These are phyloP conservation scores for Obelidium mucronatum DNA, from an alignment of 192 early-diverging fungal species.

Conservation along the genomic window DNA sequence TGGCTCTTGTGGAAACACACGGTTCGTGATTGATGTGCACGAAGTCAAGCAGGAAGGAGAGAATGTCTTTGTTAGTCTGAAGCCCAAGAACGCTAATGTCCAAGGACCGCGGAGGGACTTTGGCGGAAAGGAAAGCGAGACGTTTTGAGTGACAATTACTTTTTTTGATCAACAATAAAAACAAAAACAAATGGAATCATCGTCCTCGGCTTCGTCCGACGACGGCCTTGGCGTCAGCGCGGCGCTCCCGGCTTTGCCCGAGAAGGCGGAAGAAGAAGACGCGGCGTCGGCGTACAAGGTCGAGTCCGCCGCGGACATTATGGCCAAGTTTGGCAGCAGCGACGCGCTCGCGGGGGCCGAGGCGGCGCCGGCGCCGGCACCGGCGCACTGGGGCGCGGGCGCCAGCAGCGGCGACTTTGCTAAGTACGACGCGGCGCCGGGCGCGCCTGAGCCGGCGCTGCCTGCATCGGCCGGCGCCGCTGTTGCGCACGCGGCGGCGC, in stretches of 20 bases:
- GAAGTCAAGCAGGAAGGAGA: conserved; percentile 29
- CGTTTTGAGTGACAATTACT: not conserved
- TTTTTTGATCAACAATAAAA: too few species aligned
- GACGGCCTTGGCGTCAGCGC: too few species aligned
- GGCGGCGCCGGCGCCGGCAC: not conserved
- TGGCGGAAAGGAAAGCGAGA: conserved; percentile 34
- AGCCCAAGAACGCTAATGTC: conserved; percentile 19
- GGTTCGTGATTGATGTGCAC: conserved; percentile 40
- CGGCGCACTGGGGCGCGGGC: conserved; percentile 26
- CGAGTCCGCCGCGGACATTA: conserved; percentile 28
- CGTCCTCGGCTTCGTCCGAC: too few species aligned
- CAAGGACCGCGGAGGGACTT: conserved; percentile 30
- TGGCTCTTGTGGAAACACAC: conserved; percentile 41
- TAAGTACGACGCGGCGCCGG: conserved; percentile 16
- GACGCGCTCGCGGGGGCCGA: not conserved
- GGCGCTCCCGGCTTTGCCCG: not conserved
- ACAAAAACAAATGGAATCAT: too few species aligned
- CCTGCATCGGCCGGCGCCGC: not conserved
- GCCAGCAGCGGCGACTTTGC: conserved; percentile 12
- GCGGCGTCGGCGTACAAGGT: conserved; percentile 17
- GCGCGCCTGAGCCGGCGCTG: too few species aligned
- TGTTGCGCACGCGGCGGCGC: not conserved
- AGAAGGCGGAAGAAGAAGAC: not conserved
- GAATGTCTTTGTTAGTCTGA: conserved; percentile 23
- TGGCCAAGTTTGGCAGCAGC: conserved; percentile 23